Evolutionary conservation across 2,329 filamentous ascomycete genomes (phyloP).

Genomic region (Xylariaceae sp.): DNA sequence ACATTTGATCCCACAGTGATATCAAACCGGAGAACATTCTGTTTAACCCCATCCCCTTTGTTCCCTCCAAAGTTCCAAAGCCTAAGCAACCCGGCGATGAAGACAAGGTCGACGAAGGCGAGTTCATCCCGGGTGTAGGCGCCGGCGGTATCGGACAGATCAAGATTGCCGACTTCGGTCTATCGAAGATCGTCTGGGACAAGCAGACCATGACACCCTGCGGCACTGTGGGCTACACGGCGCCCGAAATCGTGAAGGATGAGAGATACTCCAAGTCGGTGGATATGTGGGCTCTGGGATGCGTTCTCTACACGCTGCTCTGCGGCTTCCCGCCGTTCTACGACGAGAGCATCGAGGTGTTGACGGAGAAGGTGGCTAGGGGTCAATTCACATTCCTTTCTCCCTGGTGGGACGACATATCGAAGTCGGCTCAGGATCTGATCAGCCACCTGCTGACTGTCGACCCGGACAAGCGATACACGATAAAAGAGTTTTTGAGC

Average conservation of each 20-base stretch:
- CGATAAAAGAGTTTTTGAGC: constrained; percentile 85
- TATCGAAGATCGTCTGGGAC: constrained; percentile 98
- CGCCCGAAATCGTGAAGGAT: constrained; percentile 97
- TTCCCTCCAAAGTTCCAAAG: constrained; percentile 75
- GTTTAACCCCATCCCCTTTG: constrained; percentile 78
- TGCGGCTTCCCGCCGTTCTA: constrained; percentile 98
- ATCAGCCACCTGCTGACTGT: constrained; percentile 91
- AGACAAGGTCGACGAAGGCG: constrained; percentile 94
- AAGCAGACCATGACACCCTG: constrained; percentile 99
- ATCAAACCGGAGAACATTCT: constrained; percentile 98
- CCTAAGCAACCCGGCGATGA: constrained; percentile 84
- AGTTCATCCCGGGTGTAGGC: constrained; percentile 77
- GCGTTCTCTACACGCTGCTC: constrained; percentile 91
- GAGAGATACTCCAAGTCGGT: constrained; percentile 98
- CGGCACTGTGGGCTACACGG: constrained; percentile 95
- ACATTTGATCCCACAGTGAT: constrained; percentile 52
- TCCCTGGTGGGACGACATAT: constrained; percentile 99
- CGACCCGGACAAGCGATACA: constrained; percentile 90
- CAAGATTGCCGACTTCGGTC: constrained; percentile 96
- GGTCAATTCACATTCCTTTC: constrained; percentile 97
- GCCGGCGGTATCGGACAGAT: constrained; percentile 88
- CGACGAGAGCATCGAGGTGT: constrained; percentile 92
- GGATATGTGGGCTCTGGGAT: constrained; percentile 98
- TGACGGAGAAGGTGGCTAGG: constrained; percentile 95
- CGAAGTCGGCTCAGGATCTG: constrained; percentile 86